Evolutionary conservation across 2,329 filamentous ascomycete genomes (phyloP), one percentile per base, ranked within the genome.

Genomic region (Alternaria viburni): DNA sequence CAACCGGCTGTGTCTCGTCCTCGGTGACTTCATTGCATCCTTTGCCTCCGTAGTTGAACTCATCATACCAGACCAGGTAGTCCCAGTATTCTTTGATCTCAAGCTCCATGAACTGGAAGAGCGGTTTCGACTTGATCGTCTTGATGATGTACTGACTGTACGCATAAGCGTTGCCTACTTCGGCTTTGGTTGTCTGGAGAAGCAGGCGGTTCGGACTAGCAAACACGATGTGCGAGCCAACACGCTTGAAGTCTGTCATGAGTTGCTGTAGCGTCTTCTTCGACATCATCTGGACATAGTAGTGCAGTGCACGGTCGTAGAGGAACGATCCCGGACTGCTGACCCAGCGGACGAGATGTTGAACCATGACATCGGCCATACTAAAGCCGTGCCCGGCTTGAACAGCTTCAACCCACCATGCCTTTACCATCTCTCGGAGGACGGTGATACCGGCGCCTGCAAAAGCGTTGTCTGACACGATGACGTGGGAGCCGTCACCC

Each of bases 41-140:
- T 75, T 96, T 96, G 64, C 96, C 96, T 59, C 96, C 96, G 74
- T 98, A 98, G 83, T 99, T 99, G 85, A 95, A 97, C 80, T 97
- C 93, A 72, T 99, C 96, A 71, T 98, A 98, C 96, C 96, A 99
- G 5, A 97, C 90, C 0, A 99, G 88, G 74, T 97, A 98, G 79
- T 99, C 96, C 96, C 96, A 99, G 80, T 97, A 99, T 78, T 99
- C 96, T 70, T 95, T 97, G 80, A 99, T 96, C 72, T 97, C 93
- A 4, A 99, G 86, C 73, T 99, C 96, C 67, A 99, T 89, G 77
- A 99, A 99, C 79, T 97, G 93, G 82, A 99, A 99, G 0, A 97
- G 86, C 0, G 96, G 93, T 75, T 97, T 97, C 60, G 89, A 90
- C 80, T 97, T 95, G 82, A 99, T 97, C 0, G 94, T 97, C 83